These are phyloP conservation scores for Alternaria ethzedia DNA, from an alignment of 2,329 filamentous ascomycete genomes.

Conservation along the genomic window DNA sequence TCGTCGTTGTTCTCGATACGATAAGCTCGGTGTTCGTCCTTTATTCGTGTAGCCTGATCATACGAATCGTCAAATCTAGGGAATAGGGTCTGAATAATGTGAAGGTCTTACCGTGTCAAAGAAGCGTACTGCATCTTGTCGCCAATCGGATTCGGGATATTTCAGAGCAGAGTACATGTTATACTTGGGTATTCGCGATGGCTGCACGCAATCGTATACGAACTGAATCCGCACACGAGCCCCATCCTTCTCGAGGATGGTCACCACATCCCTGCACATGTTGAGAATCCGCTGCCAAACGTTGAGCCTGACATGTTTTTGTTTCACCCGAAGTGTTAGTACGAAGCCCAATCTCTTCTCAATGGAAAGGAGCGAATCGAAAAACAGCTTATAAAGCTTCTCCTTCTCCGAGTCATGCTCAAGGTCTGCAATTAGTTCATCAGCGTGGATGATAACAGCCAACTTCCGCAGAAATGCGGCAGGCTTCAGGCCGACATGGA, in stretches of 20 bases:
- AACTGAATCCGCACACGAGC: not conserved
- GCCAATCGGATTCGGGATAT: not conserved
- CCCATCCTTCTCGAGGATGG: not conserved
- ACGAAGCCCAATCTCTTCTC: not conserved
- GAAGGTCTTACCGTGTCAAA: not conserved
- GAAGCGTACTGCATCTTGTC: not conserved
- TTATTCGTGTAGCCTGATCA: not conserved
- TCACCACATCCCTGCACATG: not conserved
- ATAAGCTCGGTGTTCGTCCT: not conserved
- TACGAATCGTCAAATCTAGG: too few relatives aligned
- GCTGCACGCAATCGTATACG: not conserved
- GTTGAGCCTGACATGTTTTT: not conserved
- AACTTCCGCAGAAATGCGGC: not conserved
- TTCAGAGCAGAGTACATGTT: not conserved
- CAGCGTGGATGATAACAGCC: not conserved
- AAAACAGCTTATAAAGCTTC: not conserved
- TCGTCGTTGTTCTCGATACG: not conserved
- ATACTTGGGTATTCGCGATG: not conserved
- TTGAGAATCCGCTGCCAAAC: not conserved
- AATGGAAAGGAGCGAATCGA: not conserved
- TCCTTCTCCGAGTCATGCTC: too few relatives aligned
- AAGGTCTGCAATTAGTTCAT: not conserved
- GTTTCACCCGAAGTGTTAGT: not conserved
- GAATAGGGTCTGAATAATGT: not conserved
- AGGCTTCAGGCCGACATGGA: not conserved